A percentile compares a stretch with the other conserved stretches of the same genome.
Evolutionary conservation across 2,329 filamentous ascomycete genomes (phyloP).

Genomic region (Paracorniculantispora psalliotae): DNA sequence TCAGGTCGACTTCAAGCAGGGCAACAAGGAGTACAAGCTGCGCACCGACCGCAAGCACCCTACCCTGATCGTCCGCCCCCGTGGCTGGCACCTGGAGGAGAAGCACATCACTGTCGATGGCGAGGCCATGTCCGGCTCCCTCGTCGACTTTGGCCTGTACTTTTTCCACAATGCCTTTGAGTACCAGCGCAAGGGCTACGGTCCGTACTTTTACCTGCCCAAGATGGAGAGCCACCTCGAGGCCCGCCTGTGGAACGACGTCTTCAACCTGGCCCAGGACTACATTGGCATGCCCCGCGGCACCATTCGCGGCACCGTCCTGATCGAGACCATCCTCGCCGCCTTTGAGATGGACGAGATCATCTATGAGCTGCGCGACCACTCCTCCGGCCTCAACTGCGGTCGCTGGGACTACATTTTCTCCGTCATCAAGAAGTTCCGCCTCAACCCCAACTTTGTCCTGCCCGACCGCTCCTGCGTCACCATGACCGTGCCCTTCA

Average conservation of each 20-base stretch:
- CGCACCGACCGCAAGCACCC: slow-evolving; percentile 80
- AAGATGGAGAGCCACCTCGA: slow-evolving; percentile 99
- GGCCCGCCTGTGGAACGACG: slow-evolving; percentile 96
- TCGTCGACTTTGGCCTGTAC: slow-evolving; percentile 98
- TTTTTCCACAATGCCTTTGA: slow-evolving; percentile 98
- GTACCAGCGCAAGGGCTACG: slow-evolving; percentile 74
- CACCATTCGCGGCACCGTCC: slow-evolving; percentile 88
- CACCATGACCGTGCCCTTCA: slow-evolving; percentile 98
- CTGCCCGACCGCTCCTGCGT: slow-evolving; percentile 86
- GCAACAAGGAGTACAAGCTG: slow-evolving; percentile 94
- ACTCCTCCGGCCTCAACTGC: slow-evolving; percentile 95
- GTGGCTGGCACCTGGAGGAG: slow-evolving; percentile 97
- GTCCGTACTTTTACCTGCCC: slow-evolving; percentile 96
- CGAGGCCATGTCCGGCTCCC: slow-evolving; percentile 83
- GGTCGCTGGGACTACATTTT: slow-evolving; percentile 99
- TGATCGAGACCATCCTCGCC: slow-evolving; percentile 96
- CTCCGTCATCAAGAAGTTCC: slow-evolving; percentile 99
- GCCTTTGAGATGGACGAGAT: slow-evolving; percentile 99
- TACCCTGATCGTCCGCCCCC: slow-evolving; percentile 87
- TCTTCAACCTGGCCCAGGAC: slow-evolving; percentile 93
- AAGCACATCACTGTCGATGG: slow-evolving; percentile 96
- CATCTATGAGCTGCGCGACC: slow-evolving; percentile 97
- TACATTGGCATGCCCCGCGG: slow-evolving; percentile 84
- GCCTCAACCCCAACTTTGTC: slow-evolving; percentile 86
- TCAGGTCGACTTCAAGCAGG: slow-evolving; percentile 94